Base-by-base conservation (phyloP, 108 stramenopile species). In the Discostella stelligeroides region DNA sequence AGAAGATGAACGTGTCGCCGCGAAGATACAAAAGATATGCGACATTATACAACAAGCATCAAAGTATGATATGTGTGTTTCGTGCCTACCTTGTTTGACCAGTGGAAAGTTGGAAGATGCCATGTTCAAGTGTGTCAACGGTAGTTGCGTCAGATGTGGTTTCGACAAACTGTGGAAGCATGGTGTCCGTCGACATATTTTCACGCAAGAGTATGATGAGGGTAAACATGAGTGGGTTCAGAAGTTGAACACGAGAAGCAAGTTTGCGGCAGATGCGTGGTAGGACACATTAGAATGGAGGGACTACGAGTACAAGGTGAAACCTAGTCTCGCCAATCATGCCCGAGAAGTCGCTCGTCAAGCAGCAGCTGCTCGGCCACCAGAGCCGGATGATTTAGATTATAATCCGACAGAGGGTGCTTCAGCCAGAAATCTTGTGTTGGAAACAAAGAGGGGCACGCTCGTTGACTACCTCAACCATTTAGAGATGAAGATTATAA, bases 131-230 rank as follows among this genome's bases (percentile, higher is more conserved):
- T 56, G 55, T 11, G 17, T 56, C 30, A 18, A 10, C 3, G 55
- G 4, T 2, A 37, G 2, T 37, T 56, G 55, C 9, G 15, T n/a
- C n/a, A n/a, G 3, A 30, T 56, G 55, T 56, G 55, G 55, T 9
- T 56, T 56, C 17, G 55, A 56, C 55, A 56, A 56, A 12, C 55
- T 56, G 15, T 56, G 55, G 55, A 17, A 13, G 17, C 13, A 56
- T 13, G 55, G 55, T 56, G 30, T 56, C 2, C 55, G 10, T 37
- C 13, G 7, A 9, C 4, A 12, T 2, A 56, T 56, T 2, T 37
- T 56, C 17, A 18, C 5, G 14, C 3, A 12, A 9, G 55, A 56
- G 3, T 34, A 34, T 34, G 34, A 34, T 34, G 34, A 34, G 34
- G 6, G 5, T 3, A 34, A 34, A 6, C 34, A 6, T 34, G 5